phyloP scores from a whole-genome alignment of 345 rosid species.

The Gossypium raimondii region DNA sequence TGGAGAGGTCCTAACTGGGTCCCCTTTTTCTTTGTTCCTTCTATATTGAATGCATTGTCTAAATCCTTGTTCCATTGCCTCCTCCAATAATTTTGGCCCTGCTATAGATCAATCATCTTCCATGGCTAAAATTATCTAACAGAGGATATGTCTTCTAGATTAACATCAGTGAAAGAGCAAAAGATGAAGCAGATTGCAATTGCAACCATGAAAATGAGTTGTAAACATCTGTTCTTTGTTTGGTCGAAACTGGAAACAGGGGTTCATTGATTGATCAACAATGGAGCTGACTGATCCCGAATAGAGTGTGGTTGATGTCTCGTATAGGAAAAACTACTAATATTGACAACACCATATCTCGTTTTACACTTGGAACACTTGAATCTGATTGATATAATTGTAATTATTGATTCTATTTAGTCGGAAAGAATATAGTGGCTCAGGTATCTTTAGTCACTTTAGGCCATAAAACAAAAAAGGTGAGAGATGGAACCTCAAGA shows the following conservation, averaged over 20 bases:
- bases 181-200: background rate
- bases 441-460: no score
- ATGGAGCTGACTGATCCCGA: background rate
- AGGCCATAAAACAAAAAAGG: no score
- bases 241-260: background rate
- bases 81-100: background rate
- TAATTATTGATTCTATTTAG: no score
- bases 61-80: slow-evolving; percentile 8
- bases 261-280: slow-evolving; percentile 3
- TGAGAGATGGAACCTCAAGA: background rate
- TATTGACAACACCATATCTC: background rate
- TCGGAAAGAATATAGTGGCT: no score
- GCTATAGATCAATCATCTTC: background rate
- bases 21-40: slow-evolving; percentile 12
- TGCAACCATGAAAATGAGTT: background rate
- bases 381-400: no score
- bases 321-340: background rate
- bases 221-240: background rate
- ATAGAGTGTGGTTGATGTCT: background rate
- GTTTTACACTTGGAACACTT: no score
- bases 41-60: slow-evolving; percentile 21
- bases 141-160: background rate
- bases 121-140: background rate
- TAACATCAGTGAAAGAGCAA: background rate
- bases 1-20: slow-evolving; percentile 5